phyloP scores from a whole-genome alignment of 495 filamentous ascomycete species.

The Penicillium cataractarum region DNA sequence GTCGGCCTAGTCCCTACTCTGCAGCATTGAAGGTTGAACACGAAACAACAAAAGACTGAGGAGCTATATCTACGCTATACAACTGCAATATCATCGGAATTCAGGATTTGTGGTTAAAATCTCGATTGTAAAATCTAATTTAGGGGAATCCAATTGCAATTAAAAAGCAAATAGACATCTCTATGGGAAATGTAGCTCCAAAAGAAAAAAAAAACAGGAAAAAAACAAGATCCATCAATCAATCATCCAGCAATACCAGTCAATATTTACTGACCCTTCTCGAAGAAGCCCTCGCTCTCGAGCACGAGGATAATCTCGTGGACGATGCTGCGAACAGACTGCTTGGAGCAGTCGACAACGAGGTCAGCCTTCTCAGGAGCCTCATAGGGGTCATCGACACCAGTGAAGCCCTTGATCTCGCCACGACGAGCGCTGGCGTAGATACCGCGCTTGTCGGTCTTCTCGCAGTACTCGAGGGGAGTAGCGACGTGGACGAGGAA shows the following conservation, averaged over 20 bases:
- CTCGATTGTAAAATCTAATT: slow-evolving; percentile 20
- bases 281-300: slow-evolving; percentile 80
- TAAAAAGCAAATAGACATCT: slow-evolving; percentile 26
- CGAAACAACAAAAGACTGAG: too few relatives aligned
- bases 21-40: too few relatives aligned
- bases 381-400: slow-evolving; percentile 98
- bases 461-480: slow-evolving; percentile 87
- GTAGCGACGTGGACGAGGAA: slow-evolving; percentile 96
- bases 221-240: slow-evolving; percentile 5
- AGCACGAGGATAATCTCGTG: slow-evolving; percentile 95
- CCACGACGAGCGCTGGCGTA: slow-evolving; percentile 83
- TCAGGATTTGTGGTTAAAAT: background rate
- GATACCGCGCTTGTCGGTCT: slow-evolving; percentile 91
- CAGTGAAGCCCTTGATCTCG: slow-evolving; percentile 98
- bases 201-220: slow-evolving; percentile 23
- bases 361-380: slow-evolving; percentile 78
- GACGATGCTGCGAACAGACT: slow-evolving; percentile 86
- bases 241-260: slow-evolving; percentile 11
- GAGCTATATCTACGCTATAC: too few relatives aligned
- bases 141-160: slow-evolving; percentile 35
- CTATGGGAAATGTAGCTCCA: slow-evolving; percentile 22
- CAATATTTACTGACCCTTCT: slow-evolving; percentile 32
- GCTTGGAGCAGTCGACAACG: slow-evolving; percentile 81
- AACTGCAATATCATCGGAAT: background rate
- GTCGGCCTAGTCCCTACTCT: too few relatives aligned